phyloP scores from a whole-genome alignment of 139 green algal species.

The Eudorina sp. region DNA sequence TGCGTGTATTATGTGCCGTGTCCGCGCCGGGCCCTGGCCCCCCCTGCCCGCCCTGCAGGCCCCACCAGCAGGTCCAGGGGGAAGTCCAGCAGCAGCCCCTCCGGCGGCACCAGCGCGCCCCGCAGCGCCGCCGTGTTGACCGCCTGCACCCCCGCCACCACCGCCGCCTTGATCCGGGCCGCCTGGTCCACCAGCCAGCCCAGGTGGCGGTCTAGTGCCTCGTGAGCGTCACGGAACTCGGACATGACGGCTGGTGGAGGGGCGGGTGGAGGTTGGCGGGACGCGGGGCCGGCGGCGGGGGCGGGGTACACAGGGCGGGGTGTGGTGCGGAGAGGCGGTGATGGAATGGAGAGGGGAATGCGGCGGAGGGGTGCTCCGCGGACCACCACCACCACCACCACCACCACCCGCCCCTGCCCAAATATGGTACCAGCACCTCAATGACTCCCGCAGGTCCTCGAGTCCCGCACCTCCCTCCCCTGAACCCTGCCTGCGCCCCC shows the following conservation, averaged over 20 bases:
- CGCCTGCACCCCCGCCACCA: background rate
- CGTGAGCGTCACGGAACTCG: background rate
- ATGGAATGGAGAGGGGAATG: background rate
- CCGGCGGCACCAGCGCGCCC: background rate
- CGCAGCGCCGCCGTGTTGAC: background rate
- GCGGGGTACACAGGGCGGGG: background rate
- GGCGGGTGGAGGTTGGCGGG: background rate
- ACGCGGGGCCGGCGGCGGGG: too few species aligned
- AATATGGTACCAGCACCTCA: too few species aligned
- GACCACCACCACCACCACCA: background rate
- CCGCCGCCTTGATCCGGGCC: conserved; percentile 26
- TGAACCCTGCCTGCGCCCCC: too few species aligned
- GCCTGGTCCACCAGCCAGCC: conserved; percentile 26
- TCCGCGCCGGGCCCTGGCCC: background rate
- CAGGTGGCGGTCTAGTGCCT: conserved; percentile 17
- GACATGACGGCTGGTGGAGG: conserved; percentile 18
- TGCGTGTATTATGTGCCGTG: too few species aligned
- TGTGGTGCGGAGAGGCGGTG: background rate
- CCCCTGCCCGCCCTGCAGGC: background rate
- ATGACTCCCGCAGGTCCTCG: too few species aligned
- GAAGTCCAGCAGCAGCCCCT: conserved; percentile 29
- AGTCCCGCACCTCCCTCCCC: too few species aligned
- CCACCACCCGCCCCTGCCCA: too few species aligned
- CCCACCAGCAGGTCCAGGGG: conserved; percentile 19
- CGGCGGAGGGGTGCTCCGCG: background rate